These are phyloP conservation scores for Fusarium lateritium DNA, from an alignment of 2,329 filamentous ascomycete genomes.

Conservation along the genomic window DNA sequence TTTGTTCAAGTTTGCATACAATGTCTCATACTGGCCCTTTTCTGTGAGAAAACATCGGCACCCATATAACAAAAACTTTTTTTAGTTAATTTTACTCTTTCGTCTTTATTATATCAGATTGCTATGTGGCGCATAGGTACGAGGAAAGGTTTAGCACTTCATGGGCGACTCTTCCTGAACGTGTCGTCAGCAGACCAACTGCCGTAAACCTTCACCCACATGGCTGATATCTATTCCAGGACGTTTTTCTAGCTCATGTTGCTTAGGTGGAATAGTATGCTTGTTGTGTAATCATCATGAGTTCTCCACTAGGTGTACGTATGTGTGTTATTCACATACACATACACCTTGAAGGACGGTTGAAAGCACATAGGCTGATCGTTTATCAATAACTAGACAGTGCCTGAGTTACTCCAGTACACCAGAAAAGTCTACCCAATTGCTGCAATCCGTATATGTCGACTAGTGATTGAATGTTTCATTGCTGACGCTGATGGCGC, in stretches of 20 bases:
- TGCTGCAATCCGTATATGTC: slow-evolving; percentile 1
- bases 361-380: not conserved
- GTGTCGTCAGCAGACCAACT: not conserved
- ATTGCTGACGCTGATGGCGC: slow-evolving; percentile 20
- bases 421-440: not conserved
- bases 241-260: not conserved
- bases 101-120: too few species aligned
- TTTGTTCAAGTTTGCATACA: too few species aligned
- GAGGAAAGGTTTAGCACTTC: too few species aligned
- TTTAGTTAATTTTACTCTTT: too few species aligned
- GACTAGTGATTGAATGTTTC: slow-evolving; percentile 9
- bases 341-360: not conserved
- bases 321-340: too few species aligned
- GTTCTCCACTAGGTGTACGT: slow-evolving; percentile 3
- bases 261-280: too few species aligned
- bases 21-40: too few species aligned
- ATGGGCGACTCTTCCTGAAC: too few species aligned
- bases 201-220: not conserved
- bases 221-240: not conserved
- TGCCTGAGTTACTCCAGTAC: too few species aligned
- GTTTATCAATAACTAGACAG: not conserved
- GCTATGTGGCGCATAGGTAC: too few species aligned
- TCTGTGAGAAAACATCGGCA: too few species aligned
- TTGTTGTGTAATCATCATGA: slow-evolving; percentile 7
- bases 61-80: too few species aligned